phyloP scores from a whole-genome alignment of 352 stramenopile species.

The Globisporangium orthogonon region DNA sequence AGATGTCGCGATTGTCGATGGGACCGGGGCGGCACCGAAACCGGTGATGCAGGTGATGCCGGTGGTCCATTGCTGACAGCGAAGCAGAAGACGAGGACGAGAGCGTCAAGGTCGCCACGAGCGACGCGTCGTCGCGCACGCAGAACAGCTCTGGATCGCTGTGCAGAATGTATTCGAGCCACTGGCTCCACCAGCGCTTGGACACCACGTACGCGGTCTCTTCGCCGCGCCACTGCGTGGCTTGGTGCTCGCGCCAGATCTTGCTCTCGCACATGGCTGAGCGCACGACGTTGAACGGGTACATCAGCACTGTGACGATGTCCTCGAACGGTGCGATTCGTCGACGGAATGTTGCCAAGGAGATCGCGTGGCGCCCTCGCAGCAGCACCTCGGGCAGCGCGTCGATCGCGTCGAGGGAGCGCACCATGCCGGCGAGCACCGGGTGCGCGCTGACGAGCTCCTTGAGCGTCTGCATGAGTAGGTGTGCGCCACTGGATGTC shows the following conservation, averaged over 20 bases:
- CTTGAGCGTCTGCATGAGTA: constrained; percentile 27
- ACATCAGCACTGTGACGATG: constrained; percentile 39
- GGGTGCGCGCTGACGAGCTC: constrained; percentile 14
- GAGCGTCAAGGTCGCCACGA: not conserved
- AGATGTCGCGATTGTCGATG: constrained; percentile 37
- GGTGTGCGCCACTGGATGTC: constrained; percentile 21
- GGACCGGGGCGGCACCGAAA: constrained; percentile 29
- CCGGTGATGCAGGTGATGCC: constrained; percentile 10
- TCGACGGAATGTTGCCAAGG: constrained; percentile 20
- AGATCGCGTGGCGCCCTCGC: constrained; percentile 13
- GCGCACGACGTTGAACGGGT: constrained; percentile 49
- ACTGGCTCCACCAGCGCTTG: constrained; percentile 52
- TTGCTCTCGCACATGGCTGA: constrained; percentile 34
- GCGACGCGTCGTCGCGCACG: constrained; percentile 1
- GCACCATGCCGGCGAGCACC: constrained; percentile 12
- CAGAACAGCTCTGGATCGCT: constrained; percentile 6
- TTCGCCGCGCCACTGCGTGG: constrained; percentile 29
- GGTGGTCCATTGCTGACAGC: not conserved
- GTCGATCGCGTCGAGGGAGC: constrained; percentile 10
- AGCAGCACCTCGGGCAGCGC: constrained; percentile 18
- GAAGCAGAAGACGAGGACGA: not conserved
- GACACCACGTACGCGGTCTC: constrained; percentile 48
- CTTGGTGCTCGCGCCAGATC: constrained; percentile 29
- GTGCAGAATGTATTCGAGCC: constrained; percentile 28
- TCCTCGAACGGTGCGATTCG: constrained; percentile 20